phyloP scores from a whole-genome alignment of 805 yeast species.

The Isabelozyma pseudorhagii region DNA sequence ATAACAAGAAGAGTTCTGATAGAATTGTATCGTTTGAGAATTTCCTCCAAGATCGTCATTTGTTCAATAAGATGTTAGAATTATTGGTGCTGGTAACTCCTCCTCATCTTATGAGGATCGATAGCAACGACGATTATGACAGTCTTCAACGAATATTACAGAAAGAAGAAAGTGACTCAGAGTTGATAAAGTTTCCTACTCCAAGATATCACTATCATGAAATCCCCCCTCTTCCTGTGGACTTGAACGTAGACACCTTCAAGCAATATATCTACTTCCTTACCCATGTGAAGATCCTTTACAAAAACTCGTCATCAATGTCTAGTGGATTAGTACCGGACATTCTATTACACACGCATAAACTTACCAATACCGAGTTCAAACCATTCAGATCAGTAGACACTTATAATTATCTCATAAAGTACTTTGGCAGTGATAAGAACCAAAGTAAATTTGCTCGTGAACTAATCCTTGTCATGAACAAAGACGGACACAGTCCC shows the following conservation, averaged over 20 bases:
- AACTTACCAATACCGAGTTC: conserved; percentile 26
- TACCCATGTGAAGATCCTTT: conserved; percentile 31
- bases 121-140: conserved; percentile 7
- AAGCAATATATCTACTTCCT: conserved; percentile 32
- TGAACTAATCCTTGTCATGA: conserved; percentile 37
- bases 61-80: conserved; percentile 31
- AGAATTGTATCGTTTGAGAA: conserved; percentile 16
- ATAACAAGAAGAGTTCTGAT: conserved; percentile 13
- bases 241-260: conserved; percentile 24
- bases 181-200: conserved; percentile 8
- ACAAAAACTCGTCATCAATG: conserved; percentile 30
- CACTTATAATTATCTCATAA: conserved; percentile 37
- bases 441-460: conserved; percentile 40
- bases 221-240: conserved; percentile 30
- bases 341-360: conserved; percentile 36
- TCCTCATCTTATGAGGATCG: conserved; percentile 16
- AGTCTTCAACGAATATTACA: conserved; percentile 12
- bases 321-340: conserved; percentile 34
- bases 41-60: conserved; percentile 24
- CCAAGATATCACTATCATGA: conserved; percentile 22
- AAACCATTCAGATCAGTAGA: conserved; percentile 28
- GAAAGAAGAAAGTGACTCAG: conserved; percentile 18
- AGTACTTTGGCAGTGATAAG: conserved; percentile 38
- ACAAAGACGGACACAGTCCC: conserved; percentile 38
- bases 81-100: conserved; percentile 32